phyloP scores from a whole-genome alignment of 2,329 filamentous ascomycete species.

The Alternaria angustiovoidea region DNA sequence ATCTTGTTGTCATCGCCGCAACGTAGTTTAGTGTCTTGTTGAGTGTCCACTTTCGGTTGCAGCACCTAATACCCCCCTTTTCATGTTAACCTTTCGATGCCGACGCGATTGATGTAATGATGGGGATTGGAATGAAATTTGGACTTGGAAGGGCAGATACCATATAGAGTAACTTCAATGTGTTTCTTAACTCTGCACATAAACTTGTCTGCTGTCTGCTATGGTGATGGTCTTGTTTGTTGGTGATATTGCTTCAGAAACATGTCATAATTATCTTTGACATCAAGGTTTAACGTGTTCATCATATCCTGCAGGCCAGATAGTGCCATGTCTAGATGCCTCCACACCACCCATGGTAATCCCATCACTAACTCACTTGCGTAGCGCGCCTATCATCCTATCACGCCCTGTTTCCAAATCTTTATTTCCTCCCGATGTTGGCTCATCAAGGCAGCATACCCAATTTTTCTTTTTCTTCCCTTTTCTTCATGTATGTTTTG shows the following conservation, averaged over 20 bases:
- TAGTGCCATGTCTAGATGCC: not conserved
- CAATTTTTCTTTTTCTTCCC: not conserved
- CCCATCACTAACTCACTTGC: not conserved
- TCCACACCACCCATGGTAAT: not conserved
- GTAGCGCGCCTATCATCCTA: not conserved
- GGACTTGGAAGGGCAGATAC: constrained; percentile 8
- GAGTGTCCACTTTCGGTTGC: constrained; percentile 5
- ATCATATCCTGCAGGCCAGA: not conserved
- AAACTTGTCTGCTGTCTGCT: not conserved
- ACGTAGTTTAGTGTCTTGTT: constrained; percentile 9
- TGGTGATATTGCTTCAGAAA: not conserved
- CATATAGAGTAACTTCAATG: constrained; percentile 10
- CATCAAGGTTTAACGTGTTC: not conserved
- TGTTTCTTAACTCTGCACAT: constrained; percentile 2
- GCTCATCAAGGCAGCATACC: not conserved
- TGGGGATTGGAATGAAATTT: constrained; percentile 1
- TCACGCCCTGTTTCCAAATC: not conserved
- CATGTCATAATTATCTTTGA: not conserved
- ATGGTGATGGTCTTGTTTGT: not conserved
- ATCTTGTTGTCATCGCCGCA: not conserved
- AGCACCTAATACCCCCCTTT: constrained; percentile 16
- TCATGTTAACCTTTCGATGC: constrained; percentile 4
- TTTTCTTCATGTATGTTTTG: not conserved
- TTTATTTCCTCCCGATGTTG: not conserved
- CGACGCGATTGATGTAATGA: constrained; percentile 19